phyloP scores from a whole-genome alignment of 2,329 filamentous ascomycete genomes.

The Xylariaceae sp. region DNA sequence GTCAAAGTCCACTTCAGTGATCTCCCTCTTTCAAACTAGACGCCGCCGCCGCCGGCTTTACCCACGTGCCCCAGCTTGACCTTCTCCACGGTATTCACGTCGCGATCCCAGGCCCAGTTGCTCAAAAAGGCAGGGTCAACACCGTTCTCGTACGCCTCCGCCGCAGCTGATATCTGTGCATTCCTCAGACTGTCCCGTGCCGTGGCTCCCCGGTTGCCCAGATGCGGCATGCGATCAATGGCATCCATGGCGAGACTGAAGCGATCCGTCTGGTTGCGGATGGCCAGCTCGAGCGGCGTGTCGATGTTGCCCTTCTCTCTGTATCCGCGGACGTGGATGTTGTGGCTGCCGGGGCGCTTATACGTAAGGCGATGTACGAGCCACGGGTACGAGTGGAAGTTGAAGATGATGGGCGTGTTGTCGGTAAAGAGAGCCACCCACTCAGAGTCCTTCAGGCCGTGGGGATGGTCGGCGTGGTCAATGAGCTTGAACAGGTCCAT shows the following conservation, averaged over 20 bases:
- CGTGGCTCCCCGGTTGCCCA: conserved; percentile 60
- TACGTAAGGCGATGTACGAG: conserved; percentile 74
- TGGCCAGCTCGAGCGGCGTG: conserved; percentile 73
- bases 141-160: conserved; percentile 64
- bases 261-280: conserved; percentile 72
- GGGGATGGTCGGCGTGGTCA: conserved; percentile 64
- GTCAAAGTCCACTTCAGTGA: too few species aligned
- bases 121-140: conserved; percentile 63
- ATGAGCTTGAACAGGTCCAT: conserved; percentile 80
- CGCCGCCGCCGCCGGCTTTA: too few species aligned
- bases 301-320: conserved; percentile 83
- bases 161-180: conserved; percentile 58
- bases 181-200: conserved; percentile 62
- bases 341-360: conserved; percentile 63
- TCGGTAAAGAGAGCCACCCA: conserved; percentile 68
- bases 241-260: conserved; percentile 75
- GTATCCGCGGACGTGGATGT: conserved; percentile 74
- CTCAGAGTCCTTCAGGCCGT: conserved; percentile 63
- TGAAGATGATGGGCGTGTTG: conserved; percentile 72
- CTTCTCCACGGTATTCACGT: not conserved
- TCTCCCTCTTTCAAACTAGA: too few species aligned
- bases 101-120: conserved; percentile 56
- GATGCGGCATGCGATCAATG: conserved; percentile 60
- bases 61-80: not conserved
- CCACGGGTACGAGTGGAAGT: conserved; percentile 83